phyloP scores from a whole-genome alignment of 108 stramenopile genomes.

The Cyclotella atomus region DNA sequence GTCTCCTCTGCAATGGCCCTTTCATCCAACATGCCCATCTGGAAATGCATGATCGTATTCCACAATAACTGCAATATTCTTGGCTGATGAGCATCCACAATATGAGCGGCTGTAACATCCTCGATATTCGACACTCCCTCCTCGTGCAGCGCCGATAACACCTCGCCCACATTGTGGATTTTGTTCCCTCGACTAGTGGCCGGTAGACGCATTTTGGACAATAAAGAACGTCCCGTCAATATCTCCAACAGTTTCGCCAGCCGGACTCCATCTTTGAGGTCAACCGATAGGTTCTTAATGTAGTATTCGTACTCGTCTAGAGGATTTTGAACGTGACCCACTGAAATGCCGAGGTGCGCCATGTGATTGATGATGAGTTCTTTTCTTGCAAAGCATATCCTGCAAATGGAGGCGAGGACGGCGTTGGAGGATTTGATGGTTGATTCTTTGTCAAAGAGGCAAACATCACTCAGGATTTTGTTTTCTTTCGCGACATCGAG shows the following conservation, averaged over 20 bases:
- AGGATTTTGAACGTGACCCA: conserved; percentile 79
- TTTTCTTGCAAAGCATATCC: conserved; percentile 80
- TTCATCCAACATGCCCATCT: conserved; percentile 14
- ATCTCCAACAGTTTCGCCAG: conserved; percentile 85
- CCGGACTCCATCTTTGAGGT: conserved; percentile 94
- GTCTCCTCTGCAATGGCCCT: conserved; percentile 61
- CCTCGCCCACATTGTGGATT: conserved; percentile 87
- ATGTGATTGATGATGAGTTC: conserved; percentile 91
- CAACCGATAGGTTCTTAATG: conserved; percentile 82
- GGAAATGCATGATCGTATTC: conserved; percentile 63
- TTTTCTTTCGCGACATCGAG: conserved; percentile 76
- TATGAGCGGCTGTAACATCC: conserved; percentile 75
- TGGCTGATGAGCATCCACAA: conserved; percentile 88
- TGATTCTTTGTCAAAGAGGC: conserved; percentile 63
- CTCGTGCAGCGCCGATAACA: conserved; percentile 52
- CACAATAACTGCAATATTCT: conserved; percentile 85
- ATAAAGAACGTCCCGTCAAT: conserved; percentile 52
- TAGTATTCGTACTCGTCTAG: conserved; percentile 92
- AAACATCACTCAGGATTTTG: conserved; percentile 63
- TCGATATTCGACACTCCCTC: conserved; percentile 58
- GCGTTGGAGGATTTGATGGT: conserved; percentile 88
- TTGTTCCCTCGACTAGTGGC: conserved; percentile 91
- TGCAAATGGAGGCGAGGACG: conserved; percentile 78
- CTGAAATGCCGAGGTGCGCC: conserved; percentile 70
- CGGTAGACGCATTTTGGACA: conserved; percentile 78